phyloP scores from a whole-genome alignment of 1,139 yeast species.

The Scheffersomyces illinoinensis region DNA sequence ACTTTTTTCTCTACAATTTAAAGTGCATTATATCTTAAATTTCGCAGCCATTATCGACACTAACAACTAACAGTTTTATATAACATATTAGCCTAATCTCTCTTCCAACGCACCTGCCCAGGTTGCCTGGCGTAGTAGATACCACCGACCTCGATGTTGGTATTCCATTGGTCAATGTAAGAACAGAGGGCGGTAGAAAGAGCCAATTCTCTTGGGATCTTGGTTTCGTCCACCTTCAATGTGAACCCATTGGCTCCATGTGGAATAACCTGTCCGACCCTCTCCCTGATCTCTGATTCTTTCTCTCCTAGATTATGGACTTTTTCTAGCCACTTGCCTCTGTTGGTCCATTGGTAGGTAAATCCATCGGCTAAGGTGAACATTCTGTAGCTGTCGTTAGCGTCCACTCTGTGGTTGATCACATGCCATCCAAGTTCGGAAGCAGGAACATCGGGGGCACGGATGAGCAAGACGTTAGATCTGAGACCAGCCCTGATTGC shows the following conservation, averaged over 20 bases:
- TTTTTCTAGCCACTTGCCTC: constrained; percentile 57
- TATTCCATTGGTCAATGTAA: constrained; percentile 67
- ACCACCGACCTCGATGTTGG: constrained; percentile 60
- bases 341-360: constrained; percentile 65
- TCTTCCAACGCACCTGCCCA: constrained; percentile 56
- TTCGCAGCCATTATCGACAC: background rate
- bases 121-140: constrained; percentile 57
- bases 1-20: background rate
- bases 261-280: constrained; percentile 54
- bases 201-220: constrained; percentile 57
- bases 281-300: constrained; percentile 61
- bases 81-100: constrained; percentile 35
- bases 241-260: constrained; percentile 56
- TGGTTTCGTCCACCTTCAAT: constrained; percentile 51
- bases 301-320: constrained; percentile 59
- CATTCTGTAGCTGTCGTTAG: constrained; percentile 58
- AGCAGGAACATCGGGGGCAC: constrained; percentile 48
- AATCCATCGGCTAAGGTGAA: constrained; percentile 59
- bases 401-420: constrained; percentile 61
- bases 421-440: constrained; percentile 67
- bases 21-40: background rate
- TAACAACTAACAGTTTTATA: background rate
- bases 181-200: constrained; percentile 60
- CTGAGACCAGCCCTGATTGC: constrained; percentile 60
- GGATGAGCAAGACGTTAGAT: constrained; percentile 54